These are phyloP conservation scores for Zygoascus sp. DNA, from an alignment of 1,139 yeast genomes.

Conservation along the genomic window DNA sequence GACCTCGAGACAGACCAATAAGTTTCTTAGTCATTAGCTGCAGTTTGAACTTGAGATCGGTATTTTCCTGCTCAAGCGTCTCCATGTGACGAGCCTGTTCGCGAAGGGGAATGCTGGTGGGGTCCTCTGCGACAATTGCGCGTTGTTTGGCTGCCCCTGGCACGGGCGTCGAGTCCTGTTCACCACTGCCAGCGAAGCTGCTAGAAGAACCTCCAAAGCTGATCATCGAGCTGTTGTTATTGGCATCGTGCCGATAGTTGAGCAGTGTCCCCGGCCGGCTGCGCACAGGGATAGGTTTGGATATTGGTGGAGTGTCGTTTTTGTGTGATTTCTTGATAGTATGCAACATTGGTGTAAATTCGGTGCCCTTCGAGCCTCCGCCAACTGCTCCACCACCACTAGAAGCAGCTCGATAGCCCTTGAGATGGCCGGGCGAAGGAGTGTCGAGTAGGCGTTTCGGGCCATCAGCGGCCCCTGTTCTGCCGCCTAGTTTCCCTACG, in stretches of 20 bases:
- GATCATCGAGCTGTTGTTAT: conserved; percentile 9
- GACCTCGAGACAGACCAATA: conserved; percentile 14
- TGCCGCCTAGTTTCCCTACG: background rate
- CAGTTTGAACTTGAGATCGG: conserved; percentile 53
- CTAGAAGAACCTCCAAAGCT: conserved; percentile 12
- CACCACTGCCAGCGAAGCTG: conserved; percentile 3
- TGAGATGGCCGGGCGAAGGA: conserved; percentile 6
- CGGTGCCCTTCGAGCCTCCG: conserved; percentile 14
- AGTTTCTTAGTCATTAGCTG: conserved; percentile 18
- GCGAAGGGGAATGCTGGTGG: conserved; percentile 24
- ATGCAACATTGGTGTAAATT: conserved; percentile 23
- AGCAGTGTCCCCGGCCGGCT: conserved; percentile 12
- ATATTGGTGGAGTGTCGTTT: conserved; percentile 9
- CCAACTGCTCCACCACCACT: background rate
- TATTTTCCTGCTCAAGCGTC: conserved; percentile 54
- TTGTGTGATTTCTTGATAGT: conserved; percentile 18
- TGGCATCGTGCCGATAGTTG: conserved; percentile 4
- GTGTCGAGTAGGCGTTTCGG: conserved; percentile 11
- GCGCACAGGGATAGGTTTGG: conserved; percentile 7
- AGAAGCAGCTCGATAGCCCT: background rate
- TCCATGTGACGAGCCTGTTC: conserved; percentile 39
- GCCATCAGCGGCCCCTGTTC: background rate
- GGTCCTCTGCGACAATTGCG: conserved; percentile 16
- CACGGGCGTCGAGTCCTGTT: conserved; percentile 9
- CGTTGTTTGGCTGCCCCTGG: conserved; percentile 4